Evolutionary conservation across 306 rosid genomes (phyloP).

Genomic region (Dalbergia oliveri): DNA sequence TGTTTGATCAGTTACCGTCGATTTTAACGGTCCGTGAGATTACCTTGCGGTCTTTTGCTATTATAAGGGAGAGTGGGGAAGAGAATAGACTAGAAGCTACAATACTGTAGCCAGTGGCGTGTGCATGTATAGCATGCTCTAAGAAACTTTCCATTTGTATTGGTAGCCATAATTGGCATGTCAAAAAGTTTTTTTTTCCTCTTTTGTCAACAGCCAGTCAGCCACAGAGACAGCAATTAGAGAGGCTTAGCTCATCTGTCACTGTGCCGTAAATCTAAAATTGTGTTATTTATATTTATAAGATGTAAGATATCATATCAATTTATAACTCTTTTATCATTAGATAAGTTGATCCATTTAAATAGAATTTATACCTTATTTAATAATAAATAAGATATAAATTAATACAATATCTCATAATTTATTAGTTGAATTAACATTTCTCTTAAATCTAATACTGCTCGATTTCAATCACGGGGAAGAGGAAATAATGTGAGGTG

Average conservation of each 20-base stretch:
- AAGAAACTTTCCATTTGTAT: slow-evolving; percentile 34
- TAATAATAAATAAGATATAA: no score
- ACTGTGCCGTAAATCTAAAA: slow-evolving; percentile 20
- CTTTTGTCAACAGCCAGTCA: neutral
- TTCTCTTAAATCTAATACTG: no score
- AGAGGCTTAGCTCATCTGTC: slow-evolving; percentile 32
- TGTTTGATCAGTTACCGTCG: no score
- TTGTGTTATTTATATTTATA: no score
- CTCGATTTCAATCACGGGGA: neutral
- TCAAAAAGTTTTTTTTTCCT: slow-evolving; percentile 3
- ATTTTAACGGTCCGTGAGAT: no score
- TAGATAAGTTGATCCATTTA: no score
- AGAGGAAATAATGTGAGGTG: neutral
- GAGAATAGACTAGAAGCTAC: neutral
- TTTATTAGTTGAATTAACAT: no score
- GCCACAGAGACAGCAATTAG: neutral
- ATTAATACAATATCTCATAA: no score
- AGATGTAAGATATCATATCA: no score
- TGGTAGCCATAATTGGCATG: neutral
- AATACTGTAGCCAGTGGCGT: neutral
- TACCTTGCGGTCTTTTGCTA: neutral
- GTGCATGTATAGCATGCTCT: neutral
- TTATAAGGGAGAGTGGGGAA: neutral
- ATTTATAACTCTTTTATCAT: no score
- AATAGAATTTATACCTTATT: no score